Base-by-base conservation (phyloP, 345 rosid genomes). In the Kernera saxatilis region DNA sequence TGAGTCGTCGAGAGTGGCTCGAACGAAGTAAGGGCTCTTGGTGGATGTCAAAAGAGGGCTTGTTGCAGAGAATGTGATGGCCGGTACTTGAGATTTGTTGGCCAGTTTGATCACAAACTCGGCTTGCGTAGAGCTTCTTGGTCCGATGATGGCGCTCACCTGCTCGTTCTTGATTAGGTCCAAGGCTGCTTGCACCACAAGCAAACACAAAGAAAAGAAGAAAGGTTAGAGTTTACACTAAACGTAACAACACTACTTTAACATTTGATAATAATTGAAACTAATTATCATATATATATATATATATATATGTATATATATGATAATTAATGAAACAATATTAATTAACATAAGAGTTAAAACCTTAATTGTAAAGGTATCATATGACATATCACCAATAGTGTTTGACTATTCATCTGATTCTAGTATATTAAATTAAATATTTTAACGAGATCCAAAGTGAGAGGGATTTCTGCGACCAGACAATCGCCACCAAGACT, bases 121-220 rank as follows among this genome's bases (percentile, higher is more conserved):
- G 4, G 86, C 82, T 48, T 85, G 83, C 78, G 49, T 64, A 14
- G 96, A 82, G 60, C 67, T 61, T 56, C 49, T 66, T 62, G 90
- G 88, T 50, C 88, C 92, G 0, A 89, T 18, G 13, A 85, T 84
- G 61, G 87, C 90, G 45, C 81, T 77, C 62, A 84, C 85, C 77
- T 72, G 36, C 75, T 67, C 74, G 41, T 83, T 85, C 57, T 87
- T 76, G 7, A 87, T 67, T 46, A 84, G 55, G 25, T 84, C 83
- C 11, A 80, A 33, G 27, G 86, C 88, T 80, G 83, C 29, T 67
- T 68, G 21, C 49, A 63, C 17, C 66, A 61, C 75, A 70, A 68
- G 26, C 55, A 76, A 75, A 64, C 8, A 26, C 33, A 54, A 25
- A 19, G 2, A 23, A 32, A 51, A 2, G 0, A 15, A 12, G n/a